A percentile compares a stretch with the other conserved stretches of the same genome.
These are phyloP conservation scores for Forsythia viridissima DNA, from an alignment of 257 asterid genomes.

Conservation along the genomic window DNA sequence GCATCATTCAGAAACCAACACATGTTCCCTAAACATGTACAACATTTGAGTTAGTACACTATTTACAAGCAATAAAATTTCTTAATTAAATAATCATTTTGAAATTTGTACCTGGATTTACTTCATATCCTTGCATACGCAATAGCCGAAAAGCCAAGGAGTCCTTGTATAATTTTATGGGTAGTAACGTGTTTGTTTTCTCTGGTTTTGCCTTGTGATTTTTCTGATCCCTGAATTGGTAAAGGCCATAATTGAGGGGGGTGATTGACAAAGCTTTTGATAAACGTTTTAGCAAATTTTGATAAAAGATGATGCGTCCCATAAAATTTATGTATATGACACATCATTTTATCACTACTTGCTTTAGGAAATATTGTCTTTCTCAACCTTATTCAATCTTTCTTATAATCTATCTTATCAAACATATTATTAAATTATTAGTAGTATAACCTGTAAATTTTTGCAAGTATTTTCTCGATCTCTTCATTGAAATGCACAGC, in stretches of 20 bases:
- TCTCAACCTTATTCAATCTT: not conserved
- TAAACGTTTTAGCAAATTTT: no score
- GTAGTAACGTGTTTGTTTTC: slow-evolving; percentile 2
- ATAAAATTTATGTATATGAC: not conserved
- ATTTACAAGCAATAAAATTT: not conserved
- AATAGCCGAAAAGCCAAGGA: slow-evolving; percentile 67
- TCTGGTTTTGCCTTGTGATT: slow-evolving; percentile 3
- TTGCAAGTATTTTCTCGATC: slow-evolving; percentile 38
- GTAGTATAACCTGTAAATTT: slow-evolving; percentile 34
- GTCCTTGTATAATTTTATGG: slow-evolving; percentile 47
- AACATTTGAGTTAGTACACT: not conserved
- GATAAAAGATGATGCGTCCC: no score
- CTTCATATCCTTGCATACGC: slow-evolving; percentile 46
- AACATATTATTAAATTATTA: not conserved
- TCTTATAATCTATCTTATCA: not conserved
- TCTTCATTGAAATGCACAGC: slow-evolving; percentile 43
- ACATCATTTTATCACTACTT: not conserved
- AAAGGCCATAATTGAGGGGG: no score
- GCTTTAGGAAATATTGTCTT: not conserved
- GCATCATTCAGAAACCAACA: slow-evolving; percentile 59
- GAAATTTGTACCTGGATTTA: slow-evolving; percentile 37
- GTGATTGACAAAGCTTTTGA: no score
- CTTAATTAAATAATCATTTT: not conserved
- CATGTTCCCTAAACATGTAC: slow-evolving; percentile 34
- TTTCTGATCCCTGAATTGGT: slow-evolving; percentile 23